A percentile compares a stretch with the other conserved stretches of the same genome.
Evolutionary conservation across 192 early-diverging fungal genomes (phyloP).

Genomic region (Coemansia reversa): DNA sequence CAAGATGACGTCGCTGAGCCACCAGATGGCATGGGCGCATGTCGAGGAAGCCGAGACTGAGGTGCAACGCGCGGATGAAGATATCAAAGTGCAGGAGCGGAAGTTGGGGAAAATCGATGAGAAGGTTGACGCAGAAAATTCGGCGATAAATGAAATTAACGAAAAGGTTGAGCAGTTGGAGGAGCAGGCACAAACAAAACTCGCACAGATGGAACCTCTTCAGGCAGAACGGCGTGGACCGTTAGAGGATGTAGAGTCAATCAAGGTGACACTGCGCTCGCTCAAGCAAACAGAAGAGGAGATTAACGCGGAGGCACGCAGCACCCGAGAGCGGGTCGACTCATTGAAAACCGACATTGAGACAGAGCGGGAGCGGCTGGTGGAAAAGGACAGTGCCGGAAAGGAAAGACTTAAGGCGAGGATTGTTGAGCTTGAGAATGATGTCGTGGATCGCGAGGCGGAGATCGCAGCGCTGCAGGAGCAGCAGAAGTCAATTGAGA

Average conservation of each 20-base stretch:
- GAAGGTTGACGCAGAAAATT: constrained; percentile 56
- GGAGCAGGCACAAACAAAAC: constrained; percentile 19
- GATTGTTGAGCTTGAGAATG: constrained; percentile 26
- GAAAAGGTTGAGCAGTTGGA: constrained; percentile 42
- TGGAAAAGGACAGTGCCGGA: constrained; percentile 35
- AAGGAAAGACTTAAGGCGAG: constrained; percentile 17
- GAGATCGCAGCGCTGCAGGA: constrained; percentile 27
- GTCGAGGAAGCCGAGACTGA: constrained; percentile 56
- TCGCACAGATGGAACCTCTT: constrained; percentile 27
- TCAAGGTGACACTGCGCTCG: constrained; percentile 25
- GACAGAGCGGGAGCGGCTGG: constrained; percentile 33
- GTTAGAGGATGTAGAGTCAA: constrained; percentile 8
- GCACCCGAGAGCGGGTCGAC: constrained; percentile 41
- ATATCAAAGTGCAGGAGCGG: constrained; percentile 19
- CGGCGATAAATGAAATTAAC: constrained; percentile 46
- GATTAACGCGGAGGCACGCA: constrained; percentile 48
- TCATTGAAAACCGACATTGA: constrained; percentile 28
- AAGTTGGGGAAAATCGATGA: constrained; percentile 51
- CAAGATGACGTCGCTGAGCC: constrained; percentile 58
- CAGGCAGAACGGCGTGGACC: constrained; percentile 23
- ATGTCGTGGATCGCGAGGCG: constrained; percentile 31
- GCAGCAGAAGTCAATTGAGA: constrained; percentile 34
- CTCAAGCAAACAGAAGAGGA: constrained; percentile 51
- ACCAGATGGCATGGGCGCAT: constrained; percentile 76
- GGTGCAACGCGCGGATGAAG: constrained; percentile 34